These are phyloP conservation scores for Thinopyrum elongatum DNA, from an alignment of 176 grass and related monocot species.

Conservation along the genomic window DNA sequence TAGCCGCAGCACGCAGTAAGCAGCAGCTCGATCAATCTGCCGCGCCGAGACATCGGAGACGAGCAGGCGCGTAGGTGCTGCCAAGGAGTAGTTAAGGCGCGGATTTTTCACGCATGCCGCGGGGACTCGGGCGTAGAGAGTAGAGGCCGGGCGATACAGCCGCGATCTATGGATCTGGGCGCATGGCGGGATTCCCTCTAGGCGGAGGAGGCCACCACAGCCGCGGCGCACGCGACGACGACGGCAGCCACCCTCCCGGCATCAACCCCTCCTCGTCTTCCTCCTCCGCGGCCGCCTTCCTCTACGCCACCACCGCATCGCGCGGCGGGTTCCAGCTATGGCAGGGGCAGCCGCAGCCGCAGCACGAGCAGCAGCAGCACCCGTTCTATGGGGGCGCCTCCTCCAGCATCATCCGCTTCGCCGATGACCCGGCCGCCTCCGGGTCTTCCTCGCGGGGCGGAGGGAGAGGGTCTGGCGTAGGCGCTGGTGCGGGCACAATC, in stretches of 20 bases:
- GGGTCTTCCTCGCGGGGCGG: constrained; percentile 26
- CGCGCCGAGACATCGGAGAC: neutral
- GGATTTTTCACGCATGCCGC: neutral
- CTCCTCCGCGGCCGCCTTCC: constrained; percentile 39
- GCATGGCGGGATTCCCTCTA: constrained; percentile 89
- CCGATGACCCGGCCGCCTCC: constrained; percentile 54
- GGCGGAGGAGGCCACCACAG: constrained; percentile 51
- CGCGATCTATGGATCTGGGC: constrained; percentile 71
- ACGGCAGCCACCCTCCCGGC: constrained; percentile 1
- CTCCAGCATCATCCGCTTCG: constrained; percentile 72
- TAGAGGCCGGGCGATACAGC: neutral
- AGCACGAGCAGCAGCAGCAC: constrained; percentile 53
- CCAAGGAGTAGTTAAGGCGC: neutral
- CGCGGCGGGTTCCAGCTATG: constrained; percentile 84
- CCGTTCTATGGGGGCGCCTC: constrained; percentile 36
- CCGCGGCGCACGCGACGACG: constrained; percentile 14
- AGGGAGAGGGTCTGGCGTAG: constrained; percentile 12
- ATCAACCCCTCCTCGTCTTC: neutral
- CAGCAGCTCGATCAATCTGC: neutral
- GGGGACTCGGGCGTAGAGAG: neutral
- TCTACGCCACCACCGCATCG: constrained; percentile 30
- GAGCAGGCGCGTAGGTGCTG: neutral
- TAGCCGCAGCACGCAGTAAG: neutral
- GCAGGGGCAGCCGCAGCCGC: constrained; percentile 61
- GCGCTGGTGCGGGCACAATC: constrained; percentile 25